Evolutionary conservation across 1,284 basidiomycete species (phyloP).

Genomic region (Hymenochaete sp.): DNA sequence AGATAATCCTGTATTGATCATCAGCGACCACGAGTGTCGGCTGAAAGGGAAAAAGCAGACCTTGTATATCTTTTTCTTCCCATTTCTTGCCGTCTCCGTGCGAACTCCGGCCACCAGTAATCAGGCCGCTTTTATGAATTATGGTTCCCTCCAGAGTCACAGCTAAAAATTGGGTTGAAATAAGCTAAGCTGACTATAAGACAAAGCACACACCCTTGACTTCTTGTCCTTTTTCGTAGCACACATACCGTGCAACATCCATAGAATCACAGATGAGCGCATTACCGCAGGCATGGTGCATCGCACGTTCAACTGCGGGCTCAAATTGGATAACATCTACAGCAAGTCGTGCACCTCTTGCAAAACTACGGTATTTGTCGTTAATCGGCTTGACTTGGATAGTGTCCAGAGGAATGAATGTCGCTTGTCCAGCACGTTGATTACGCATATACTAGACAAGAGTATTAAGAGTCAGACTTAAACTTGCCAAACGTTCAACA

Average conservation of each 20-base stretch:
- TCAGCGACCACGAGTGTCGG: background rate
- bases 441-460: constrained; percentile 79
- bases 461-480: constrained; percentile 1
- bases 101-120: constrained; percentile 87
- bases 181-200: constrained; percentile 8
- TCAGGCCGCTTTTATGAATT: constrained; percentile 95
- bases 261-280: constrained; percentile 92
- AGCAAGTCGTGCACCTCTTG: constrained; percentile 85
- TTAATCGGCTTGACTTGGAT: constrained; percentile 92
- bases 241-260: constrained; percentile 84
- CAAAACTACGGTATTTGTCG: constrained; percentile 89
- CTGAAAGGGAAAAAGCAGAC: constrained; percentile 29
- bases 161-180: constrained; percentile 40
- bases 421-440: constrained; percentile 90
- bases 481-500: constrained; percentile 16
- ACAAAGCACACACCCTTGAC: constrained; percentile 69
- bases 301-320: constrained; percentile 80
- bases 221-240: constrained; percentile 91
- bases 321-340: constrained; percentile 93
- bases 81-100: constrained; percentile 72
- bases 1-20: constrained; percentile 46
- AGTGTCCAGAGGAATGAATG: constrained; percentile 95
- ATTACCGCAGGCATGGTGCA: constrained; percentile 95
- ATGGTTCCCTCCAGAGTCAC: constrained; percentile 96
- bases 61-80: constrained; percentile 90